Conservation (phyloP, 2,329 filamentous ascomycete species). For the Claviceps lovelessii region DNA sequence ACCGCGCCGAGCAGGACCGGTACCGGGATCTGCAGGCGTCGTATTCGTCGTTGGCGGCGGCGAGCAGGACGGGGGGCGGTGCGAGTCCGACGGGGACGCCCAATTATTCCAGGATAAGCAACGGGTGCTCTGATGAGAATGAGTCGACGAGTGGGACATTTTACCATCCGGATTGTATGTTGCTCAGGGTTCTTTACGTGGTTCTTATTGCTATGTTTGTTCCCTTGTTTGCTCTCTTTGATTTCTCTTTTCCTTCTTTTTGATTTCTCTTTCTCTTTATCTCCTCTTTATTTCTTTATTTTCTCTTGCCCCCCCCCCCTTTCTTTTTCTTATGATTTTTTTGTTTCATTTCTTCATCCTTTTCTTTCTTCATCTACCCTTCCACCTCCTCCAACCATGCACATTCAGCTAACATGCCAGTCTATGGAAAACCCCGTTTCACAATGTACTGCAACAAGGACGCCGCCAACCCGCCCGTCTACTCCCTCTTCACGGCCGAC, state of each 20-base stretch:
- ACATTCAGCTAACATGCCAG: slow-evolving; percentile 11
- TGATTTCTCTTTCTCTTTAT: no score
- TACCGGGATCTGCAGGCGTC: slow-evolving; percentile 14
- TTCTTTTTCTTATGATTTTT: no score
- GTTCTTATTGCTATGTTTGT: no score
- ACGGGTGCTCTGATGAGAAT: slow-evolving; percentile 24
- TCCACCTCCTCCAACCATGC: no score
- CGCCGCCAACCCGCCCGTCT: slow-evolving; percentile 21
- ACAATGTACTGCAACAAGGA: slow-evolving; percentile 31
- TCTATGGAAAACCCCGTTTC: slow-evolving; percentile 22
- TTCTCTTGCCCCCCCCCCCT: rapidly evolving
- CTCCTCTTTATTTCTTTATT: not conserved
- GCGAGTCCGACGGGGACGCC: not conserved
- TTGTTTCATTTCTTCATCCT: not conserved
- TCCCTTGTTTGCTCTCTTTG: no score
- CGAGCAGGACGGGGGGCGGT: not conserved
- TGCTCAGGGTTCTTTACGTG: no score
- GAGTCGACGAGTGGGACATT: slow-evolving; percentile 17
- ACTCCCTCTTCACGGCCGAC: slow-evolving; percentile 27
- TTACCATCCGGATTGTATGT: slow-evolving; percentile 1
- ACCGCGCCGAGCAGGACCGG: slow-evolving; percentile 19
- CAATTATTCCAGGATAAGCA: slow-evolving; percentile 18
- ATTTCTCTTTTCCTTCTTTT: no score
- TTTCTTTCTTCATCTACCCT: not conserved
- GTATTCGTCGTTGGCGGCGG: not conserved